These are phyloP conservation scores for Malus hybrid DNA, from an alignment of 331 rosid genomes.

Conservation along the genomic window DNA sequence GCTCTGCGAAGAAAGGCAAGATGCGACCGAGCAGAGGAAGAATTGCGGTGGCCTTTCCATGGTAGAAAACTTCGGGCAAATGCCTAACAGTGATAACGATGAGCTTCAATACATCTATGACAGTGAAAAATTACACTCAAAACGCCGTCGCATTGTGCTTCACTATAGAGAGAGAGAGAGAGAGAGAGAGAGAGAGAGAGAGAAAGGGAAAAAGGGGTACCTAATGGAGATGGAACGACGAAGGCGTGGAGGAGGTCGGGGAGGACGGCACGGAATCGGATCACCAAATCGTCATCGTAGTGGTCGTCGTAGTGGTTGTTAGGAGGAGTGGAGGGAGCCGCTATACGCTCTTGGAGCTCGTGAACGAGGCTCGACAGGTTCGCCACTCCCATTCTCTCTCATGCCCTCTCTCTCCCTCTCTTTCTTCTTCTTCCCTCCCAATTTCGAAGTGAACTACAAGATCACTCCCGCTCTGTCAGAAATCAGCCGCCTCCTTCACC, in stretches of 20 bases:
- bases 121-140: neutral
- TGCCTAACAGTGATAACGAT: slow-evolving; percentile 52
- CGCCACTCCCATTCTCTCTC: slow-evolving; percentile 31
- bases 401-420: neutral
- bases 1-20: slow-evolving; percentile 77
- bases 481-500: neutral
- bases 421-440: slow-evolving; percentile 16
- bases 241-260: slow-evolving; percentile 67
- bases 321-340: slow-evolving; percentile 55
- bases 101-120: slow-evolving; percentile 61
- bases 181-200: too few relatives aligned
- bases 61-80: slow-evolving; percentile 75
- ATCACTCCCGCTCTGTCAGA: neutral
- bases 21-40: slow-evolving; percentile 62
- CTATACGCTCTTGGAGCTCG: slow-evolving; percentile 77
- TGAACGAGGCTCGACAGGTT: slow-evolving; percentile 64
- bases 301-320: slow-evolving; percentile 41
- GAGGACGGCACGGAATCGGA: slow-evolving; percentile 68
- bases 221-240: slow-evolving; percentile 64
- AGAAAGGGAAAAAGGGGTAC: slow-evolving; percentile 5
- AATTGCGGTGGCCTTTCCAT: slow-evolving; percentile 50
- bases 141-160: neutral
- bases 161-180: too few relatives aligned
- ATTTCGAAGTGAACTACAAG: slow-evolving; percentile 19
- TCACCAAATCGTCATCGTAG: slow-evolving; percentile 57